Evolutionary conservation across 2,329 filamentous ascomycete species (phyloP).

Genomic region (Penicillium verrucosum): DNA sequence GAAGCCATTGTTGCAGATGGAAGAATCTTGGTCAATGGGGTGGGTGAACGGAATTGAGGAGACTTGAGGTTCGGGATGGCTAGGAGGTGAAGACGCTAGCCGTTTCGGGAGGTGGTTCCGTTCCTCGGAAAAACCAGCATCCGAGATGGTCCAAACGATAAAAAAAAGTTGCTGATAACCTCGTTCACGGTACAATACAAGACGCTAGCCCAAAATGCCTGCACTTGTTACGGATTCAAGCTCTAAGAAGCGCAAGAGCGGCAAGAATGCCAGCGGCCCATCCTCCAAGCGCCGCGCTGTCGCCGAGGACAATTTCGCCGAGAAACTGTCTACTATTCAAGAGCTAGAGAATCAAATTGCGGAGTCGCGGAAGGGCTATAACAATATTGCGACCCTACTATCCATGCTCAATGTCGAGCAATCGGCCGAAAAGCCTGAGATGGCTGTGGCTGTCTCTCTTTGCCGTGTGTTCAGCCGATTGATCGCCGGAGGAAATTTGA

Average conservation of each 20-base stretch:
- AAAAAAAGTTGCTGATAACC: constrained; percentile 21
- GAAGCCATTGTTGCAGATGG: constrained; percentile 83
- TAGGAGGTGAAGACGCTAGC: constrained; percentile 40
- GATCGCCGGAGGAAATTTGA: constrained; percentile 68
- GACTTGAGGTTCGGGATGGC: constrained; percentile 40
- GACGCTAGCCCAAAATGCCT: constrained; percentile 28
- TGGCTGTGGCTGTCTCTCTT: constrained; percentile 73
- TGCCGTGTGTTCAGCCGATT: constrained; percentile 84
- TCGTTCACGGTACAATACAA: constrained; percentile 10
- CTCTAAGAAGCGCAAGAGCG: constrained; percentile 43
- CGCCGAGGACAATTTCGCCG: constrained; percentile 48
- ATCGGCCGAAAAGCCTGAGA: constrained; percentile 53
- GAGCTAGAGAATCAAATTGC: constrained; percentile 75
- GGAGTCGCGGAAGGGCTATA: constrained; percentile 85
- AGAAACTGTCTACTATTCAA: constrained; percentile 64
- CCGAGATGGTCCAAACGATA: constrained; percentile 32
- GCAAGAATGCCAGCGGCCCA: constrained; percentile 32
- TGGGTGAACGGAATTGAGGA: constrained; percentile 41
- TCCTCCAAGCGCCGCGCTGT: constrained; percentile 48
- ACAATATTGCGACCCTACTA: constrained; percentile 76
- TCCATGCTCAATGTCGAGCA: constrained; percentile 54
- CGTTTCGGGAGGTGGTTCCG: constrained; percentile 24
- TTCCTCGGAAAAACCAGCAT: constrained; percentile 33
- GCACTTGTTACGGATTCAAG: constrained; percentile 19
- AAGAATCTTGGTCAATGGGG: constrained; percentile 49